Conservation (phyloP, 2,329 filamentous ascomycete species). For the Ophiostoma pallidulum region DNA sequence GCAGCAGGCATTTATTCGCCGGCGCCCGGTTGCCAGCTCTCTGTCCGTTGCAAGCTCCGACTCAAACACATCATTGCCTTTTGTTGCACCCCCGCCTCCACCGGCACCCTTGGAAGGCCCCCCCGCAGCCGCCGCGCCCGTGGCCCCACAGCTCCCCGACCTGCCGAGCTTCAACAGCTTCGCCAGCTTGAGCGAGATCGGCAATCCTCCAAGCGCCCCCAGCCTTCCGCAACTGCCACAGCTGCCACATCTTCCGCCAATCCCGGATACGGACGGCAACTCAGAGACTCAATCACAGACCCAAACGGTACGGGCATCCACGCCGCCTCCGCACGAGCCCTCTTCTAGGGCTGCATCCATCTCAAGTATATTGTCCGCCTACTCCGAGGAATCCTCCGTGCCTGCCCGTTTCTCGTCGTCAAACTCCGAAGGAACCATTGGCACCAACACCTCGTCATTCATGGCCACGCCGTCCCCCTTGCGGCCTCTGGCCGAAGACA, state of each 20-base stretch:
- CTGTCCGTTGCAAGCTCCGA: constrained; percentile 3
- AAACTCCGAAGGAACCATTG: constrained; percentile 30
- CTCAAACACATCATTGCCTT: neutral
- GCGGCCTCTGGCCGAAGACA: constrained; percentile 1
- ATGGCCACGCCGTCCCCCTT: constrained; percentile 22
- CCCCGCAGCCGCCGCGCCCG: neutral
- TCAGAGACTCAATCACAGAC: constrained; percentile 16
- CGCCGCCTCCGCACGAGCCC: constrained; percentile 15
- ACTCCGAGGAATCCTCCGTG: constrained; percentile 27
- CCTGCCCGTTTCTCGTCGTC: constrained; percentile 11
- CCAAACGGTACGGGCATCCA: constrained; percentile 14
- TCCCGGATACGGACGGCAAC: neutral
- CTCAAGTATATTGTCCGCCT: constrained; percentile 47
- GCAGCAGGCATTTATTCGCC: constrained; percentile 10
- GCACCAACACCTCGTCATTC: constrained; percentile 27
- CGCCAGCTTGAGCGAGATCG: neutral
- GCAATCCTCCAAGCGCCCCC: neutral
- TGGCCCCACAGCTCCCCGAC: constrained; percentile 6
- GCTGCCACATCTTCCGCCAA: neutral
- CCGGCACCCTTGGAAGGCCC: neutral
- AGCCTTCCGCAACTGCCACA: neutral
- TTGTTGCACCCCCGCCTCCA: neutral
- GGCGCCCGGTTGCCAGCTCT: constrained; percentile 2
- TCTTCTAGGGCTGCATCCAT: constrained; percentile 30
- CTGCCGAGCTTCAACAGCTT: constrained; percentile 4